Base-by-base conservation (phyloP, 768 basidiomycete genomes). In the Kockovaella imperatae region DNA sequence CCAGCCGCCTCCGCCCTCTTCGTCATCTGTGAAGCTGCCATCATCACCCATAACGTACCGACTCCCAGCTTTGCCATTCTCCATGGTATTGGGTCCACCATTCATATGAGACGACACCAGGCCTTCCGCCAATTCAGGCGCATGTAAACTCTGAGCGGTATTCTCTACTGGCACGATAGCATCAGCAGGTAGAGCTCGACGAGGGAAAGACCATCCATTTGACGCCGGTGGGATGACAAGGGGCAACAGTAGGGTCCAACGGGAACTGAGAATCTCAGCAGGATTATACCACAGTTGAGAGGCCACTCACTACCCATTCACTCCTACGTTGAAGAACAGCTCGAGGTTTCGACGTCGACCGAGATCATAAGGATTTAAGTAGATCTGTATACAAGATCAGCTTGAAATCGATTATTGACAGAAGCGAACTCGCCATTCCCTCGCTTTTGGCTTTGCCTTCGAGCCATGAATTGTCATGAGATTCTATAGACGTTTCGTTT, bases 401-500 rank as follows among this genome's bases (percentile, higher is more conserved):
- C 32, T 15, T 42, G 35, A 39, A 26, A 28, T 32, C 31, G 31
- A 3, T 6, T 25, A 18, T 25, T 20, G 35, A 5, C 35, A 13
- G 7, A n/a, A 28, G 28, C 28, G 2, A 35, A 69, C 79, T 29
- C 50, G 84, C 86, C 72, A 86, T 80, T 34, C 82, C 82, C 21
- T 88, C 75, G 8, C 74, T 71, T 48, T 78, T 78, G 1, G 90
- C 89, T 29, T 80, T 71, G 48, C 74, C 78, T 1, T 79, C 75
- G 62, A 97, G 93, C 24, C 83, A 77, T 6, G 81, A 80, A 60
- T 89, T 80, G 60, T 97, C 93, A 54, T 89, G 87, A 5, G 78
- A 77, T 71, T 99, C 95, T 5, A 97, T 91, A 1, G 83, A 79
- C 0, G 90, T 96, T 67, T 96, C 90, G 0, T 82, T 89, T 29